Evolutionary conservation across 345 rosid genomes (phyloP).

Genomic region (Lagerstroemia speciosa): DNA sequence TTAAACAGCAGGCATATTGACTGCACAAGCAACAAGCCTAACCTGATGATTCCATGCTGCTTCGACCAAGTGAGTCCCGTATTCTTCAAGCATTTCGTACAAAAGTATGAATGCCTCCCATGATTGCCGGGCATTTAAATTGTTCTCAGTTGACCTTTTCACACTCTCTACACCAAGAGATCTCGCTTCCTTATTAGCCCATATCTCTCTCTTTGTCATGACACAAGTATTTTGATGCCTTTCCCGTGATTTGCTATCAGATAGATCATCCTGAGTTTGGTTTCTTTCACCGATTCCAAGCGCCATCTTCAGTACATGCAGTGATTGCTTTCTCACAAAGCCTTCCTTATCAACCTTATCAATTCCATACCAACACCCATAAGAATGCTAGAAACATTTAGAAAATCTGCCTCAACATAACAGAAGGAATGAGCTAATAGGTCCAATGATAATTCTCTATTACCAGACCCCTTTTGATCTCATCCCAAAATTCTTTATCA

Average conservation of each 20-base stretch:
- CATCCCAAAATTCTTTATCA: constrained; percentile 72
- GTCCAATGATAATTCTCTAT: constrained; percentile 11
- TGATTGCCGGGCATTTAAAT: constrained; percentile 40
- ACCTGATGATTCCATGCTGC: constrained; percentile 99
- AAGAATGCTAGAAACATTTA: constrained; percentile 3
- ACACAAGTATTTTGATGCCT: constrained; percentile 33
- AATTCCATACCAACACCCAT: constrained; percentile 5
- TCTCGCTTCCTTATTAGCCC: constrained; percentile 89
- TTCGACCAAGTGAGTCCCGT: constrained; percentile 90
- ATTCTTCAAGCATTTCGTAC: constrained; percentile 93
- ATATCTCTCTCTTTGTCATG: constrained; percentile 63
- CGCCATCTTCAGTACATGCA: constrained; percentile 59
- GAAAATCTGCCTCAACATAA: not conserved
- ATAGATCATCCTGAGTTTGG: constrained; percentile 15
- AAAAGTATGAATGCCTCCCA: constrained; percentile 89
- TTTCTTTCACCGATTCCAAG: constrained; percentile 34
- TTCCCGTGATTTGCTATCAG: constrained; percentile 28
- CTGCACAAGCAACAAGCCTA: constrained; percentile 9
- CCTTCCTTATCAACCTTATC: constrained; percentile 69
- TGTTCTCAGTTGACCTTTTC: constrained; percentile 37
- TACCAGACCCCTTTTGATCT: constrained; percentile 92
- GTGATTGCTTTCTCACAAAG: constrained; percentile 79
- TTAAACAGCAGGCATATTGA: constrained; percentile 1
- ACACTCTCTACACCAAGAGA: constrained; percentile 73
- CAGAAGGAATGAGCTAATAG: not conserved